Conservation (phyloP, 2,329 filamentous ascomycete genomes). For the Scedosporium apiospermum region DNA sequence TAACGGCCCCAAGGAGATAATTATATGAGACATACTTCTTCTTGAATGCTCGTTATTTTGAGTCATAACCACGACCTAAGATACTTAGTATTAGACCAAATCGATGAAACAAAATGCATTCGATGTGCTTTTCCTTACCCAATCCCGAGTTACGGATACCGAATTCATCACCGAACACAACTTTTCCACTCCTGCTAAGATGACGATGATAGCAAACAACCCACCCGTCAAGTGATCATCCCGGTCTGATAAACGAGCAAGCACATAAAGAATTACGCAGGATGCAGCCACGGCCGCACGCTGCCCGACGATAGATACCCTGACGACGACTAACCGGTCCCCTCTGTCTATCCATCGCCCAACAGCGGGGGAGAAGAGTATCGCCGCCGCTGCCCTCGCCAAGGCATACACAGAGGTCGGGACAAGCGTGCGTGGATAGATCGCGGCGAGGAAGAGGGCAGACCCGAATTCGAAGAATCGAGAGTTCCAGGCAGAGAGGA, state of each 20-base stretch:
- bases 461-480: conserved; percentile 55
- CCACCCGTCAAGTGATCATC: neutral
- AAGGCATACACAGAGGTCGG: conserved; percentile 63
- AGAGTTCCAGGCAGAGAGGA: conserved; percentile 55
- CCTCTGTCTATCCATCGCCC: conserved; percentile 49
- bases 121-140: conserved; percentile 30
- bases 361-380: conserved; percentile 47
- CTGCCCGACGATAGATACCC: conserved; percentile 35
- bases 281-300: conserved; percentile 34
- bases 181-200: conserved; percentile 61
- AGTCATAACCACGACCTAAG: conserved; percentile 30
- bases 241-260: conserved; percentile 6
- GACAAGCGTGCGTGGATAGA: conserved; percentile 50
- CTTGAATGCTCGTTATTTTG: conserved; percentile 1
- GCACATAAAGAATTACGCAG: conserved; percentile 31
- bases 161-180: conserved; percentile 54
- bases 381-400: conserved; percentile 45
- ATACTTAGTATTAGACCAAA: neutral
- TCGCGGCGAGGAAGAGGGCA: conserved; percentile 46
- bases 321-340: conserved; percentile 39
- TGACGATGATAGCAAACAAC: conserved; percentile 26
- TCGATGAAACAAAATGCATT: no score
- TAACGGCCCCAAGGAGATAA: neutral
- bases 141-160: conserved; percentile 62
- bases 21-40: neutral